phyloP scores from a whole-genome alignment of 805 yeast species.

The Hyphopichia homilentoma region DNA sequence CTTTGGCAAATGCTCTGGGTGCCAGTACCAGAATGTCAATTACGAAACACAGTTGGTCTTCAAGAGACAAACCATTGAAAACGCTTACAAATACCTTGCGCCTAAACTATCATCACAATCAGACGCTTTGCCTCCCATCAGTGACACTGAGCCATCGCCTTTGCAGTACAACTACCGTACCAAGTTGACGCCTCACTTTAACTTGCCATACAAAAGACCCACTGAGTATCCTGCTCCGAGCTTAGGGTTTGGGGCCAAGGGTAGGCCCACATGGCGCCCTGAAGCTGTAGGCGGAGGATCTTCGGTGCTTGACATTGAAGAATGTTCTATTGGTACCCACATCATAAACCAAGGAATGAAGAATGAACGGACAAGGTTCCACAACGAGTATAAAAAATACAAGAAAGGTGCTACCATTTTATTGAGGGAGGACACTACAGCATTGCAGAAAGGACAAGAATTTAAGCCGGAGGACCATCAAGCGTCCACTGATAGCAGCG shows the following conservation, averaged over 20 bases:
- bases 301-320: slow-evolving; percentile 84
- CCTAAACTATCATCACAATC: slow-evolving; percentile 41
- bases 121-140: slow-evolving; percentile 55
- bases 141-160: slow-evolving; percentile 73
- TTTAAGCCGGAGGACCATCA: slow-evolving; percentile 13
- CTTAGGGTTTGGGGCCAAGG: slow-evolving; percentile 86
- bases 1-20: slow-evolving; percentile 91
- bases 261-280: slow-evolving; percentile 67
- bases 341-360: slow-evolving; percentile 71
- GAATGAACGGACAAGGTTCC: slow-evolving; percentile 61
- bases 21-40: slow-evolving; percentile 81
- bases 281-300: slow-evolving; percentile 54
- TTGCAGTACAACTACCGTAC: slow-evolving; percentile 76
- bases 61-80: slow-evolving; percentile 69
- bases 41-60: slow-evolving; percentile 70
- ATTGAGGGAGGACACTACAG: slow-evolving; percentile 70
- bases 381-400: slow-evolving; percentile 41
- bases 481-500: slow-evolving; percentile 44
- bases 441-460: slow-evolving; percentile 23
- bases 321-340: slow-evolving; percentile 83
- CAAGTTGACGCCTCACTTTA: slow-evolving; percentile 94
- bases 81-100: slow-evolving; percentile 80
- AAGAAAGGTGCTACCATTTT: slow-evolving; percentile 85
- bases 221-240: slow-evolving; percentile 50
- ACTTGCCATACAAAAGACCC: slow-evolving; percentile 56